Evolutionary conservation across 176 grass and related monocot species (phyloP), one percentile per base, ranked within the genome.

Genomic region (Eremochloa ophiuroides): DNA sequence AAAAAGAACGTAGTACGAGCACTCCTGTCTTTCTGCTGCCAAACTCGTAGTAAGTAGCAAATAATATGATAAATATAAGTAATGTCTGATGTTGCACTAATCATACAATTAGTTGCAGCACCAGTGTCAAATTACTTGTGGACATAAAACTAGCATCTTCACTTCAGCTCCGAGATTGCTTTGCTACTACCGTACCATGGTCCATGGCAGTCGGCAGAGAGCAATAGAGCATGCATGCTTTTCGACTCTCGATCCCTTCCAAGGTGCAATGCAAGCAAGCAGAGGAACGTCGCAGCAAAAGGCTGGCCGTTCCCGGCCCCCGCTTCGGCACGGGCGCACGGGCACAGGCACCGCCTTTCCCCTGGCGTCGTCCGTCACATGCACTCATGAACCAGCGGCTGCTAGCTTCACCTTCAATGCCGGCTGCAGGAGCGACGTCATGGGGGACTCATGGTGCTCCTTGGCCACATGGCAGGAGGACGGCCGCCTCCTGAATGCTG

Each of bases 381-480:
- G 87, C 70, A 47, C 28, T 62, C 17, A 71, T 85, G 53, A 66
- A 10, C 37, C 25, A 39, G 5, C 3, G 9, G 20, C 14, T 6
- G 38, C 78, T n/a, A n/a, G n/a, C n/a, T 31, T 50, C 69, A 14
- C 59, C 76, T 56, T 80, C 53, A 33, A 48, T 59, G 37, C 48
- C 25, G 69, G 39, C 43, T n/a, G n/a, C n/a, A n/a, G n/a, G n/a
- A n/a, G 74, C 59, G 25, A 71, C 68, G 68, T 71, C 68, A 71
- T 8, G 68, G 40, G 59, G 59, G 9, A 4, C 39, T 70, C 67
- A 26, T 26, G 8, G 44, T 40, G 40, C 75, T 48, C 6, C 70
- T 2, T 41, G 12, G 61, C 70, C 67, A 85, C 77, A 46, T 51
- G 77, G 48, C 87, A 89, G 25, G 38, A 40, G 63, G 44, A 42